Evolutionary conservation across 2,329 filamentous ascomycete genomes (phyloP).

Genomic region (Neopestalotiopsis clavispora): DNA sequence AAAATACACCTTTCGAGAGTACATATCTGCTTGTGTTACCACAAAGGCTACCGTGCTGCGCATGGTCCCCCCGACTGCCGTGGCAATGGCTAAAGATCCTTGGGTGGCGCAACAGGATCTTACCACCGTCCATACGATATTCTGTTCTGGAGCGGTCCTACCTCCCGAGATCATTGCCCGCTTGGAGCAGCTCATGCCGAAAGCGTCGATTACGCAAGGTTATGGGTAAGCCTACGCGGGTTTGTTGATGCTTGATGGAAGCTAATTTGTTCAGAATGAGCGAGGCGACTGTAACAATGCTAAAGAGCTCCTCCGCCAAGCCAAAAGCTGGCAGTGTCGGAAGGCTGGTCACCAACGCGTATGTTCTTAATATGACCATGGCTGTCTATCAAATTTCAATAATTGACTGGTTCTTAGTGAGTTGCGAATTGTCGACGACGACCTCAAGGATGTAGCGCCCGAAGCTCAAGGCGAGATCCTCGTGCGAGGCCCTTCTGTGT

Average conservation of each 20-base stretch:
- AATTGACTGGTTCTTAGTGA: background rate
- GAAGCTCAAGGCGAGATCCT: slow-evolving; percentile 59
- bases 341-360: slow-evolving; percentile 61
- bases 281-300: slow-evolving; percentile 25
- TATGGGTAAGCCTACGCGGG: slow-evolving; percentile 22
- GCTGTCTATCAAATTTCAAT: background rate
- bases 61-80: slow-evolving; percentile 28
- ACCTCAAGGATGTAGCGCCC: slow-evolving; percentile 55
- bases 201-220: slow-evolving; percentile 26
- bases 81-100: slow-evolving; percentile 27
- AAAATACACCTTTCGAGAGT: slow-evolving; percentile 25
- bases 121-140: slow-evolving; percentile 22
- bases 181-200: slow-evolving; percentile 21
- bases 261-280: slow-evolving; percentile 22
- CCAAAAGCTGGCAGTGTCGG: slow-evolving; percentile 52
- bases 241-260: background rate
- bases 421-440: slow-evolving; percentile 58
- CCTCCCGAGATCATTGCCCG: slow-evolving; percentile 24
- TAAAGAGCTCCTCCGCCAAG: slow-evolving; percentile 24
- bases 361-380: slow-evolving; percentile 31
- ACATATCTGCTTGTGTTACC: slow-evolving; percentile 25
- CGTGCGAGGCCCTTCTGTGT: slow-evolving; percentile 71
- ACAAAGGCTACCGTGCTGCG: slow-evolving; percentile 27
- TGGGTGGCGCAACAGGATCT: slow-evolving; percentile 22
- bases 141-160: slow-evolving; percentile 28